These are phyloP conservation scores for Sporothrix mexicana DNA, from an alignment of 2,329 filamentous ascomycete genomes.

Conservation along the genomic window DNA sequence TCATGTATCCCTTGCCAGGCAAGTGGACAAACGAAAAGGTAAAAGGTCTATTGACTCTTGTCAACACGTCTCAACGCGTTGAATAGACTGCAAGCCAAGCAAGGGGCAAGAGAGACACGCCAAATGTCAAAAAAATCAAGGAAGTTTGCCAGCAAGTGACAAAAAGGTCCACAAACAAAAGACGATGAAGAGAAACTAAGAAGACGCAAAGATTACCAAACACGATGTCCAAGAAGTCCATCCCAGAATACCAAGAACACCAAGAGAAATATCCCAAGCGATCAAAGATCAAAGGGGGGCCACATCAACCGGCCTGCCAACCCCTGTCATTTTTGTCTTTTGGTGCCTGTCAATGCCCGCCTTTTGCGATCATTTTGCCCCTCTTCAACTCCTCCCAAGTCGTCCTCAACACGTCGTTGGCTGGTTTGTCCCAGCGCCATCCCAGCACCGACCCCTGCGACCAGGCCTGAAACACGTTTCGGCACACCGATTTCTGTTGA, in stretches of 20 bases:
- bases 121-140: neutral
- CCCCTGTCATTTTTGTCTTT: neutral
- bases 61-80: no score
- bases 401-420: constrained; percentile 12
- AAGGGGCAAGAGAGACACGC: neutral
- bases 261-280: constrained; percentile 8
- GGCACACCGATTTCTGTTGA: neutral
- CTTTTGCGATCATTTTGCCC: neutral
- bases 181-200: neutral
- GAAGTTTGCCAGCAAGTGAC: neutral
- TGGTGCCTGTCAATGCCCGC: neutral
- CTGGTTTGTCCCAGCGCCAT: neutral
- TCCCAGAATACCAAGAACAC: neutral
- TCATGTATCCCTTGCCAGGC: constrained; percentile 13
- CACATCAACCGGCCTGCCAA: neutral
- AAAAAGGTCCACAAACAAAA: neutral
- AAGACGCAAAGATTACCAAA: no score
- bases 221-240: neutral
- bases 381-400: neutral
- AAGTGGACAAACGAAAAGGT: neutral
- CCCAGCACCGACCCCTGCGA: neutral
- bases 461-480: constrained; percentile 30
- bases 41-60: neutral
- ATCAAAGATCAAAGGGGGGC: constrained; percentile 22
- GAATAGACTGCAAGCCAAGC: neutral